Evolutionary conservation across 441 rosid species (phyloP).

Genomic region (Monsonia emarginata): DNA sequence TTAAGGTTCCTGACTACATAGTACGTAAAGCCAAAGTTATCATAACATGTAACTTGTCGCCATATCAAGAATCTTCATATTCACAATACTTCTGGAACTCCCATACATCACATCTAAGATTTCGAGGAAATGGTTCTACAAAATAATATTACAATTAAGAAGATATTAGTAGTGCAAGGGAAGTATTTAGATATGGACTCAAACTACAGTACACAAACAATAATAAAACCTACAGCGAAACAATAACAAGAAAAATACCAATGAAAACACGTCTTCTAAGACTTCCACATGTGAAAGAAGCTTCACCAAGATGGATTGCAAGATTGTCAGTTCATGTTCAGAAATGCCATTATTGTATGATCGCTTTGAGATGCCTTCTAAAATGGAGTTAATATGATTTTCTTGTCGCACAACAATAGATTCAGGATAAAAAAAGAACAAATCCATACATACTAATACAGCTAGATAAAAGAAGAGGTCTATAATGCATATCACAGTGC

Average conservation of each 20-base stretch:
- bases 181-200: not conserved
- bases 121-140: constrained; percentile 69
- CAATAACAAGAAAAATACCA: constrained; percentile 43
- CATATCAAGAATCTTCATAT: constrained; percentile 57
- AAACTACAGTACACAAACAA: constrained; percentile 14
- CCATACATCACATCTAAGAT: constrained; percentile 69
- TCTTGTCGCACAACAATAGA: constrained; percentile 33
- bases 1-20: constrained; percentile 11
- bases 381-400: constrained; percentile 39
- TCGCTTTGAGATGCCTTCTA: constrained; percentile 46
- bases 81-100: constrained; percentile 41
- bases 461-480: too few relatives aligned
- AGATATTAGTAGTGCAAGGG: constrained; percentile 1
- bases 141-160: constrained; percentile 17
- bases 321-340: constrained; percentile 55
- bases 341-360: constrained; percentile 37
- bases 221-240: constrained; percentile 1
- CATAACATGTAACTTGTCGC: constrained; percentile 49
- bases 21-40: constrained; percentile 1
- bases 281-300: constrained; percentile 58
- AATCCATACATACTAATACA: too few relatives aligned
- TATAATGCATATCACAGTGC: too few relatives aligned
- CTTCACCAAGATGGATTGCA: constrained; percentile 75
- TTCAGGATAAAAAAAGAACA: constrained; percentile 15
- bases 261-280: constrained; percentile 43